A percentile compares a stretch with the other conserved stretches of the same genome.
phyloP scores from a whole-genome alignment of 1,139 yeast species.

The Debaryomyces coudertii region DNA sequence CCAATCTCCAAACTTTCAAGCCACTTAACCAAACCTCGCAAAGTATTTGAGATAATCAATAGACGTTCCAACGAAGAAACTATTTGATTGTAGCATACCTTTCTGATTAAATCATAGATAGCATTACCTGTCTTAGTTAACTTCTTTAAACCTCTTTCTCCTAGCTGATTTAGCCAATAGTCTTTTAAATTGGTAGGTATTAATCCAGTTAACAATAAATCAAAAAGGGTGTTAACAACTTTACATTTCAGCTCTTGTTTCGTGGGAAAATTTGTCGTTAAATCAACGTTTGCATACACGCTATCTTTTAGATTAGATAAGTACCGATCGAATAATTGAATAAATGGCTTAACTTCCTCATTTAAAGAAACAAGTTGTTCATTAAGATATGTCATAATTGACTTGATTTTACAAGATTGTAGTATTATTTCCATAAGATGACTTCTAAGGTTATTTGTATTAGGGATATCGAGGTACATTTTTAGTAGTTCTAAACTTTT shows the following conservation, averaged over 20 bases:
- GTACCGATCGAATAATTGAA: slow-evolving; percentile 42
- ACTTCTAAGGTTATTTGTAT: slow-evolving; percentile 15
- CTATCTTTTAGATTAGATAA: slow-evolving; percentile 35
- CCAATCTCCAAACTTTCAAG: slow-evolving; percentile 20
- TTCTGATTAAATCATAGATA: slow-evolving; percentile 52
- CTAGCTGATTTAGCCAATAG: slow-evolving; percentile 55
- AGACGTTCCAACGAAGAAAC: slow-evolving; percentile 62
- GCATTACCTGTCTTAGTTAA: slow-evolving; percentile 56
- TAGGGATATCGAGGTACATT: slow-evolving; percentile 13
- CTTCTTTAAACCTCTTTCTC: slow-evolving; percentile 68
- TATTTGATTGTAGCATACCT: slow-evolving; percentile 50
- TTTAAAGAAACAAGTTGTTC: slow-evolving; percentile 41
- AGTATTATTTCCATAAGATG: slow-evolving; percentile 27
- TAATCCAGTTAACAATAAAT: slow-evolving; percentile 59
- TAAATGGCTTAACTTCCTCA: slow-evolving; percentile 45
- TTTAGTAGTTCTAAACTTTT: slow-evolving; percentile 18
- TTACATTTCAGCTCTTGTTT: slow-evolving; percentile 12
- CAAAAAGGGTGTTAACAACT: slow-evolving; percentile 38
- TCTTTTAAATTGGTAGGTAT: slow-evolving; percentile 46
- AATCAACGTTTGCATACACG: slow-evolving; percentile 17
- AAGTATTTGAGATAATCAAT: slow-evolving; percentile 49
- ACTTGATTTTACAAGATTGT: slow-evolving; percentile 35
- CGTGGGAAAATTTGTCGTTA: slow-evolving; percentile 18
- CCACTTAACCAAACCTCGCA: slow-evolving; percentile 51
- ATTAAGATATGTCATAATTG: slow-evolving; percentile 35